Evolutionary conservation across 2,329 filamentous ascomycete species (phyloP).

Genomic region (Talaromyces albobiverticillius): DNA sequence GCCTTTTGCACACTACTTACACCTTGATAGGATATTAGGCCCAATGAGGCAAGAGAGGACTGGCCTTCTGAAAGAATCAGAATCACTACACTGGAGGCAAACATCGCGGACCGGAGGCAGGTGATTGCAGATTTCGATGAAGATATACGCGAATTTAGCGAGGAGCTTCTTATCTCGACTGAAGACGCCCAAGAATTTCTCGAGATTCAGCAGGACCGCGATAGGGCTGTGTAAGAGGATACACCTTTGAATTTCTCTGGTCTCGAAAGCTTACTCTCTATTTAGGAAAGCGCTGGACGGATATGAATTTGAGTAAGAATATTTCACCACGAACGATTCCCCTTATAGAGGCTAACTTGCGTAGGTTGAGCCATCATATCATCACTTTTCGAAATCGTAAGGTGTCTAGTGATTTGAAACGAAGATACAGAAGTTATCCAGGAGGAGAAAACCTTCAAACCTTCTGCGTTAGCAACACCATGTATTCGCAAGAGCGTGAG

Average conservation of each 20-base stretch:
- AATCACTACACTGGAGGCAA: not conserved
- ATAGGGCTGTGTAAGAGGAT: not conserved
- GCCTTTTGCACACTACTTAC: not conserved
- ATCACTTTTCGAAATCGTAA: conserved; percentile 4
- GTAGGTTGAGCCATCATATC: conserved; percentile 3
- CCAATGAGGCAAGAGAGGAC: conserved; percentile 2
- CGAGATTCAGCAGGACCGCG: not conserved
- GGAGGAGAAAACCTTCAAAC: not conserved
- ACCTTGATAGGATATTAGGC: not conserved
- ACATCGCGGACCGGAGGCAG: not conserved
- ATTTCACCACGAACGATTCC: not conserved
- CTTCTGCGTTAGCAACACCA: conserved; percentile 8
- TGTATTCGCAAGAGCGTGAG: conserved; percentile 2
- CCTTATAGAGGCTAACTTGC: not conserved
- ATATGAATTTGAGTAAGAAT: conserved; percentile 4
- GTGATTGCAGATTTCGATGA: not conserved
- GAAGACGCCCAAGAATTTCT: not conserved
- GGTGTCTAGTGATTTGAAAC: not conserved
- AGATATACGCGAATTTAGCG: not conserved
- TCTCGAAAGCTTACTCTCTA: not conserved
- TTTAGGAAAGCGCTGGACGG: not conserved
- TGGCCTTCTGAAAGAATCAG: conserved; percentile 3
- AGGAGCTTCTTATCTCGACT: not conserved
- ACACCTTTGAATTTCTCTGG: not conserved
- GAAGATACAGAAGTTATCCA: conserved; percentile 1